Evolutionary conservation across 179 eudicot species (phyloP).

Genomic region (Actinidia arguta): DNA sequence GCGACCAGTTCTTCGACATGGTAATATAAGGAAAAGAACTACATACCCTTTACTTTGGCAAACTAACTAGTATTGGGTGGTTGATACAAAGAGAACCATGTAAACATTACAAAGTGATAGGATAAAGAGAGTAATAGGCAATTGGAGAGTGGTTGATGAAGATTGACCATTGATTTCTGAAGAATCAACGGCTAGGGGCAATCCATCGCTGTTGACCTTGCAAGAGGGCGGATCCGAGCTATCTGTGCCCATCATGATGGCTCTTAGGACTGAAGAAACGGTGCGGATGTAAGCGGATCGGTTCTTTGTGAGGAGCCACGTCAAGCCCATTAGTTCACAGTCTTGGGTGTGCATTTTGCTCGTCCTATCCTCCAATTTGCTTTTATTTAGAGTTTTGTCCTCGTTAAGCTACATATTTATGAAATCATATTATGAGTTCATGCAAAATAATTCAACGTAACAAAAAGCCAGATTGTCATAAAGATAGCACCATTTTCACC

Average conservation of each 20-base stretch:
- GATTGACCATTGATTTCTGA: constrained; percentile 55
- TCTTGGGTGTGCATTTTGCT: constrained; percentile 71
- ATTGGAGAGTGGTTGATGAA: constrained; percentile 16
- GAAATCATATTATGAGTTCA: not conserved
- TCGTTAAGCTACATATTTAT: constrained; percentile 57
- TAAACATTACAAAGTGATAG: not conserved
- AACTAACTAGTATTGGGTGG: not conserved
- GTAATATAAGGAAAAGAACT: too few relatives aligned
- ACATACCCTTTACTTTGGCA: too few relatives aligned
- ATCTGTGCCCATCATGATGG: constrained; percentile 58
- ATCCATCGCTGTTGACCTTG: constrained; percentile 69
- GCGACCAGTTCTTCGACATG: too few relatives aligned
- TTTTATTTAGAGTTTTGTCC: constrained; percentile 41
- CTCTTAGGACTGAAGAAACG: constrained; percentile 73
- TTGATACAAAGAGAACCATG: not conserved
- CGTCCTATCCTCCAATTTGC: constrained; percentile 50
- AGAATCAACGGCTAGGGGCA: constrained; percentile 92
- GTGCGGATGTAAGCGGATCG: constrained; percentile 73
- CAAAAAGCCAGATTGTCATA: too few relatives aligned
- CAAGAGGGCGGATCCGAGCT: constrained; percentile 64
- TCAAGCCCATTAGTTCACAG: constrained; percentile 88
- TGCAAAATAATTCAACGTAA: not conserved
- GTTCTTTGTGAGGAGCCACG: constrained; percentile 89
- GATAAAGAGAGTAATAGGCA: not conserved
- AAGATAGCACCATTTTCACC: too few relatives aligned